Evolutionary conservation across 441 rosid species (phyloP).

Genomic region (Erodium texanum): DNA sequence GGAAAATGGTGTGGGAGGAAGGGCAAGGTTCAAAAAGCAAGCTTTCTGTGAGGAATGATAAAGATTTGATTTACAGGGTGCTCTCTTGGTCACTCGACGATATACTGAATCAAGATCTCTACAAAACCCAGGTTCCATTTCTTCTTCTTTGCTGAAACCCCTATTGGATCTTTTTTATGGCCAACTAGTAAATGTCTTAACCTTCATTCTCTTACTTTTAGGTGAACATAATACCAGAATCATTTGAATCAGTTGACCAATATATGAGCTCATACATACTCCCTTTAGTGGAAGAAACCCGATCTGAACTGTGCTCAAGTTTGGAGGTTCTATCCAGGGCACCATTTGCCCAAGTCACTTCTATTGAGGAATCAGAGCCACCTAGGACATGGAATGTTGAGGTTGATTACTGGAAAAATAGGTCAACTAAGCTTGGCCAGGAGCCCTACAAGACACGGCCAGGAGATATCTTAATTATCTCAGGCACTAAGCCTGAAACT

Average conservation of each 20-base stretch:
- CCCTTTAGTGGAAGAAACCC: slow-evolving; percentile 25
- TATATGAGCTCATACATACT: slow-evolving; percentile 19
- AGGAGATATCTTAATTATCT: not conserved
- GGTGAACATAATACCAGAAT: slow-evolving; percentile 21
- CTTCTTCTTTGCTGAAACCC: slow-evolving; percentile 1
- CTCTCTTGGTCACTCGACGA: slow-evolving; percentile 29
- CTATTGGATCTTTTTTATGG: not conserved
- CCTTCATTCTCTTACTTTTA: slow-evolving; percentile 1
- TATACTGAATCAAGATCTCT: slow-evolving; percentile 19
- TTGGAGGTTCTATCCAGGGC: not conserved
- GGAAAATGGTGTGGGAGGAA: not conserved
- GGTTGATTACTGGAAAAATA: not conserved
- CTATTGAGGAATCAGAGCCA: not conserved
- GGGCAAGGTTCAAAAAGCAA: not conserved
- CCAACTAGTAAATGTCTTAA: not conserved
- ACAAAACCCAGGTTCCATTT: slow-evolving; percentile 20
- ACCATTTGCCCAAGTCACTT: not conserved
- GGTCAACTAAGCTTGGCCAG: not conserved
- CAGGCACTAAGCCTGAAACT: not conserved
- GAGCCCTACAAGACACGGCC: not conserved
- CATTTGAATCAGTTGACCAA: slow-evolving; percentile 15
- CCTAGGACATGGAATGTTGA: not conserved
- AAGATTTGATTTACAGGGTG: slow-evolving; percentile 13
- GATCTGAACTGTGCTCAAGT: slow-evolving; percentile 10
- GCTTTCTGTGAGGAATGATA: not conserved